These are phyloP conservation scores for Botrytis fragariae DNA, from an alignment of 2,329 filamentous ascomycete species.

Conservation along the genomic window DNA sequence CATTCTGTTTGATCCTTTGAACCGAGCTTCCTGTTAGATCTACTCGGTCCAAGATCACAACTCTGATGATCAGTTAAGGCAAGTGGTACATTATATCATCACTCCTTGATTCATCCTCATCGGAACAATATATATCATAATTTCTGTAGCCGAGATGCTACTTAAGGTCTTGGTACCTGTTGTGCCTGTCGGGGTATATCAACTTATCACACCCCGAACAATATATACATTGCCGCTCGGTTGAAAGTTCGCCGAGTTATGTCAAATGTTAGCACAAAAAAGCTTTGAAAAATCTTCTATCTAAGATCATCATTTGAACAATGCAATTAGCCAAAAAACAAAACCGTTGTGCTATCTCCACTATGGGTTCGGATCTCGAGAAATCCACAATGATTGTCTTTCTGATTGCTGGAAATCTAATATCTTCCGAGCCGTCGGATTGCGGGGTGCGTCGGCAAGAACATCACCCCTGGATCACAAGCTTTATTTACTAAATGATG, in stretches of 20 bases:
- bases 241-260: slow-evolving; percentile 18
- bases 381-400: slow-evolving; percentile 6
- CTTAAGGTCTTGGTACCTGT: neutral
- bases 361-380: neutral
- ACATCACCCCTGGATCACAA: neutral
- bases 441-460: slow-evolving; percentile 16
- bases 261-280: slow-evolving; percentile 2
- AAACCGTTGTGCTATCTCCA: neutral
- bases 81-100: neutral
- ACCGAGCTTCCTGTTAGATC: neutral
- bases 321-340: slow-evolving; percentile 14
- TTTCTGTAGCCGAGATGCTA: neutral
- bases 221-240: slow-evolving; percentile 2
- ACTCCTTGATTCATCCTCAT: neutral
- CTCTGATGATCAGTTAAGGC: neutral
- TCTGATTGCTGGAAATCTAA: slow-evolving; percentile 20
- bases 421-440: neutral
- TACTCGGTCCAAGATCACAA: neutral
- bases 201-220: neutral
- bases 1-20: neutral
- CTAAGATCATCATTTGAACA: neutral
- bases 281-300: neutral
- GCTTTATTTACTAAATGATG: neutral
- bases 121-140: neutral
- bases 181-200: neutral